A percentile compares a stretch with the other conserved stretches of the same genome.
Conservation (phyloP, 805 yeast genomes). For the Candida fluviatilis region DNA sequence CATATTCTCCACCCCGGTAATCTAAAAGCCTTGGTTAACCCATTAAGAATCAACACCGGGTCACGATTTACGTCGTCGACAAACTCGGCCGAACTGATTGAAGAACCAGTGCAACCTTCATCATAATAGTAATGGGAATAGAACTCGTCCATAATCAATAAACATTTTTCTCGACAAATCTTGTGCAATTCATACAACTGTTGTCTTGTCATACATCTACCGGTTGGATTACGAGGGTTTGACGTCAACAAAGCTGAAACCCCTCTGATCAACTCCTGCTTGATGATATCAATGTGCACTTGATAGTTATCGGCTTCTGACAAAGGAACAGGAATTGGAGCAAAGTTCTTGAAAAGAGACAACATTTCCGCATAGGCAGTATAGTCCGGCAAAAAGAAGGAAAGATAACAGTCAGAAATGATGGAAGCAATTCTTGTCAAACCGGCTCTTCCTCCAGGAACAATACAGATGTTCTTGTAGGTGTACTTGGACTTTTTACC, state of each 20-base stretch:
- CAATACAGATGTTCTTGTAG: slow-evolving; percentile 56
- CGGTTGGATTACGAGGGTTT: slow-evolving; percentile 63
- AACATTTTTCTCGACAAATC: slow-evolving; percentile 49
- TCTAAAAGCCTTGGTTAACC: slow-evolving; percentile 57
- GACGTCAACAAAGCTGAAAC: slow-evolving; percentile 56
- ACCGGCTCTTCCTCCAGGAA: slow-evolving; percentile 65
- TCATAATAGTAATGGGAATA: slow-evolving; percentile 56
- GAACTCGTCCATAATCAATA: slow-evolving; percentile 61
- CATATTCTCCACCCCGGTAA: slow-evolving; percentile 64
- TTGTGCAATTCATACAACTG: slow-evolving; percentile 48
- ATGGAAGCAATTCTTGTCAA: slow-evolving; percentile 59
- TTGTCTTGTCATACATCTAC: slow-evolving; percentile 44
- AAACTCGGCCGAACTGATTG: slow-evolving; percentile 47
- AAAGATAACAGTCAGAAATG: slow-evolving; percentile 53
- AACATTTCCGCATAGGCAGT: slow-evolving; percentile 66
- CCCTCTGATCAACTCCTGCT: slow-evolving; percentile 51
- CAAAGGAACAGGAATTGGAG: slow-evolving; percentile 61
- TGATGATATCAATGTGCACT: slow-evolving; percentile 49
- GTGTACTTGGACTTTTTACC: slow-evolving; percentile 51
- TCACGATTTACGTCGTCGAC: slow-evolving; percentile 54
- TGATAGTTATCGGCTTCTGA: slow-evolving; percentile 54
- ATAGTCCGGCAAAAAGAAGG: slow-evolving; percentile 59
- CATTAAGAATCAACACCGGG: slow-evolving; percentile 57
- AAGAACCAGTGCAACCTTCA: slow-evolving; percentile 49
- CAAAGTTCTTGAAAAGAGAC: slow-evolving; percentile 56